Evolutionary conservation across 371 early-diverging fungal genomes (phyloP).

Genomic region (Saksenaea vasiformis): DNA sequence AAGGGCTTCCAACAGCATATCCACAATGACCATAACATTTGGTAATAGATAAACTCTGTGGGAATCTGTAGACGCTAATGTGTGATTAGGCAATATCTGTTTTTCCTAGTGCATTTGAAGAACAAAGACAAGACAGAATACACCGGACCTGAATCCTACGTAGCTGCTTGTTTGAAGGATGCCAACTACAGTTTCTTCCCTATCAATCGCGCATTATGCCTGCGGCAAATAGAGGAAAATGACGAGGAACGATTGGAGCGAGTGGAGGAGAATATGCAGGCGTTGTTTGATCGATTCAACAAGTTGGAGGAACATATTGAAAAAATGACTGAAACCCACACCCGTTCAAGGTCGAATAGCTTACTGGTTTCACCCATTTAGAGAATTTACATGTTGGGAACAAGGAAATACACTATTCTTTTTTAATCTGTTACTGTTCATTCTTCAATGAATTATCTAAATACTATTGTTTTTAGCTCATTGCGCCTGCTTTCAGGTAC

Average conservation of each 20-base stretch:
- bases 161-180: conserved; percentile 45
- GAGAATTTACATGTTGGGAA: neutral
- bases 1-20: conserved; percentile 59
- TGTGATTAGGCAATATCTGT: conserved; percentile 52
- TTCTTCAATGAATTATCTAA: neutral
- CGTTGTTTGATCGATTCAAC: conserved; percentile 23
- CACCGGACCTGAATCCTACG: conserved; percentile 59
- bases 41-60: conserved; percentile 23
- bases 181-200: conserved; percentile 57
- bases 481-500: neutral
- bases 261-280: conserved; percentile 38
- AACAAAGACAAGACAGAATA: conserved; percentile 59
- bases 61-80: neutral
- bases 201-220: conserved; percentile 54
- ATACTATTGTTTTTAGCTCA: neutral
- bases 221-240: conserved; percentile 32
- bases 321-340: conserved; percentile 27
- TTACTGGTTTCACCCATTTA: conserved; percentile 41
- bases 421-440: neutral
- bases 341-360: conserved; percentile 37
- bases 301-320: conserved; percentile 32
- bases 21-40: conserved; percentile 59
- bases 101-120: conserved; percentile 58
- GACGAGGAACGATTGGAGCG: conserved; percentile 36
- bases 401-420: neutral